Evolutionary conservation across 169 alveolate genomes (phyloP), one percentile per base, ranked within the genome.

Genomic region (Plasmodium gonderi): DNA sequence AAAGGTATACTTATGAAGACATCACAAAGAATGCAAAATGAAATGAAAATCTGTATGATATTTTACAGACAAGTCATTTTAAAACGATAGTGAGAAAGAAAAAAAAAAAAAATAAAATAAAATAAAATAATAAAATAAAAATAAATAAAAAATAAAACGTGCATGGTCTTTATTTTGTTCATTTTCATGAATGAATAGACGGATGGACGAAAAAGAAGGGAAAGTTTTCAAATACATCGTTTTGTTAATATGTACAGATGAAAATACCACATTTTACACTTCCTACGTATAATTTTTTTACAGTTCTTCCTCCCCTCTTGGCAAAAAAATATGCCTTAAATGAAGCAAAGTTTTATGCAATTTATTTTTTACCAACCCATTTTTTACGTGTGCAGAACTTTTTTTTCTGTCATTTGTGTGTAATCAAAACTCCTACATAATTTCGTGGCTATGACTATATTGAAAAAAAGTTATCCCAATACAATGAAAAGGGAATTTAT

Each of bases 1-100:
- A 47, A 76, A 76, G 14, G 26, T 36, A 72, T 36, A 11, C 6
- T 72, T 72, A 36, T 72, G 45, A 72, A n/a, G 33, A 60, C 1
- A n/a, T 36, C 72, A 60, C 36, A 60, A 3, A 0, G 40, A 36
- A 60, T 60, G 72, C 17, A 2, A 3, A 60, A 60, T 60, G 72
- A 17, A 60, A 60, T 23, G n/a, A 3, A 60, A 36, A 60, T 36
- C 72, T 23, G 72, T 7, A n/a, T 20, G 17, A 23, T 20, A 60
- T 60, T 60, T 60, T 60, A 11, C 72, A 60, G 72, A 60, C 72
- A 60, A n/a, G 72, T 60, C 36, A 20, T 60, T 60, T 60, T 60
- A 60, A n/a, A n/a, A n/a, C n/a, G n/a, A n/a, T n/a, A n/a, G n/a
- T n/a, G n/a, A n/a, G n/a, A n/a, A n/a, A n/a, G n/a, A n/a, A n/a